Evolutionary conservation across 495 filamentous ascomycete genomes (phyloP), one percentile per base, ranked within the genome.

Genomic region (Amniculicola lignicola): DNA sequence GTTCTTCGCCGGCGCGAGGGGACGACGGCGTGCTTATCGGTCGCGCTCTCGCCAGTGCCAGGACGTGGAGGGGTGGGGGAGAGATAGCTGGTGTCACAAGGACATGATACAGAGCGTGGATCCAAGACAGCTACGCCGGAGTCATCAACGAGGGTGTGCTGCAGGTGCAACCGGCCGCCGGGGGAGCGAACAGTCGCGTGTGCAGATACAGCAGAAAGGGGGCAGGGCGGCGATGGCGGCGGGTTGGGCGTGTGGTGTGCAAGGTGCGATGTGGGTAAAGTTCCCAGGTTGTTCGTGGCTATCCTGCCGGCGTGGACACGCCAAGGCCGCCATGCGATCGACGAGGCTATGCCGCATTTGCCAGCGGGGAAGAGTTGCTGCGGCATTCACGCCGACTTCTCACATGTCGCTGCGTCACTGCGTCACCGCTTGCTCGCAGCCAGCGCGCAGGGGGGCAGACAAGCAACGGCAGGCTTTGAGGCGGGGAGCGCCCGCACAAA

Each of bases 91-190:
- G 50, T 43, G 50, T 54, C 51, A 54, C 51, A 54, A 54, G 51
- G 51, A 46, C 61, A 58, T 60, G 49, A 45, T 60, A 60, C 21
- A 53, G 48, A 44, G 31, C 36, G 27, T 28, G 43, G 27, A 48
- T 61, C 19, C 39, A 44, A 60, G 51, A 61, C 57, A 50, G 43
- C 51, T 23, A 19, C 49, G 19, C 49, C 24, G 25, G 16, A 22
- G n/a, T 10, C 11, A 35, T 43, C 49, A 51, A 51, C 38, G 47
- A 51, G 28, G 22, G 49, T 1, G 6, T 25, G n/a, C 9, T 27
- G 9, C 6, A 7, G 5, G 41, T 9, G 41, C 41, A 44, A 22
- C 41, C 12, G 49, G 37, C 31, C 37, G 37, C 22, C 49, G 29
- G 22, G 38, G 22, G 4, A n/a, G 49, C 28, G 15, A 38, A 14